Percentiles rank a stretch among this genome's conserved stretches.
Evolutionary conservation across 208 protist genomes (phyloP).

Genomic region (Leishmania gerbilli): DNA sequence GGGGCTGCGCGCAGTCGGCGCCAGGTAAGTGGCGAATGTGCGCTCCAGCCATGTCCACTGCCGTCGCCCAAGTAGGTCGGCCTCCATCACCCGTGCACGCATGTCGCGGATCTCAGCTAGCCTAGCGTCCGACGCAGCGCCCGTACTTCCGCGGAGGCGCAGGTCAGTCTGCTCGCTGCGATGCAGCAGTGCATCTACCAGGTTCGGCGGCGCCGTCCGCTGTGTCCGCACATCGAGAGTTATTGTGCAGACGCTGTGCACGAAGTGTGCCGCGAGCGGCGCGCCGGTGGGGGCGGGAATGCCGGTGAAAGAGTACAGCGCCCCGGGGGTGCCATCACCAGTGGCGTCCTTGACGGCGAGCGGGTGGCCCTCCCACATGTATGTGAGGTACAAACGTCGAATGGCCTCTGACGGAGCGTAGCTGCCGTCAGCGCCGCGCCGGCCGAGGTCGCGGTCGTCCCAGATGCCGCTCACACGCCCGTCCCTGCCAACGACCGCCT

Average conservation of each 20-base stretch:
- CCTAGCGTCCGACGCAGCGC: background rate
- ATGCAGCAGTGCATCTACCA: slow-evolving; percentile 26
- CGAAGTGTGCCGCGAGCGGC: slow-evolving; percentile 27
- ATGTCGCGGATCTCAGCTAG: slow-evolving; percentile 8
- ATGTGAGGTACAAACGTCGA: slow-evolving; percentile 55
- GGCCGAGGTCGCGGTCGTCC: slow-evolving; percentile 84
- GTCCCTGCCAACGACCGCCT: slow-evolving; percentile 8
- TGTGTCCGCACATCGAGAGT: slow-evolving; percentile 45
- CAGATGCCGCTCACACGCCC: slow-evolving; percentile 51
- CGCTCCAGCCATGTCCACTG: slow-evolving; percentile 88
- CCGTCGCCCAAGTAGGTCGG: slow-evolving; percentile 65
- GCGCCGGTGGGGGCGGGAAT: slow-evolving; percentile 27
- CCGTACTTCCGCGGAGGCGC: slow-evolving; percentile 6
- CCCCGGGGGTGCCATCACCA: slow-evolving; percentile 15
- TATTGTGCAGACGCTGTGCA: slow-evolving; percentile 47
- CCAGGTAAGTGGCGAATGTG: slow-evolving; percentile 33
- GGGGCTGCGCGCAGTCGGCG: slow-evolving; percentile 11
- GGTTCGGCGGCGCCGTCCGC: slow-evolving; percentile 27
- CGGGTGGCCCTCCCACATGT: slow-evolving; percentile 23
- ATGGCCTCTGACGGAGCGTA: slow-evolving; percentile 41
- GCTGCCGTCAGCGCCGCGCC: slow-evolving; percentile 50
- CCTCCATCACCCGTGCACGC: slow-evolving; percentile 25
- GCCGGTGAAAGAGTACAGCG: slow-evolving; percentile 37
- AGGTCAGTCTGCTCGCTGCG: slow-evolving; percentile 13
- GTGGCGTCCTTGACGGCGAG: slow-evolving; percentile 9